Base-by-base conservation (phyloP, 306 rosid species). In the Gillenia trifoliata region DNA sequence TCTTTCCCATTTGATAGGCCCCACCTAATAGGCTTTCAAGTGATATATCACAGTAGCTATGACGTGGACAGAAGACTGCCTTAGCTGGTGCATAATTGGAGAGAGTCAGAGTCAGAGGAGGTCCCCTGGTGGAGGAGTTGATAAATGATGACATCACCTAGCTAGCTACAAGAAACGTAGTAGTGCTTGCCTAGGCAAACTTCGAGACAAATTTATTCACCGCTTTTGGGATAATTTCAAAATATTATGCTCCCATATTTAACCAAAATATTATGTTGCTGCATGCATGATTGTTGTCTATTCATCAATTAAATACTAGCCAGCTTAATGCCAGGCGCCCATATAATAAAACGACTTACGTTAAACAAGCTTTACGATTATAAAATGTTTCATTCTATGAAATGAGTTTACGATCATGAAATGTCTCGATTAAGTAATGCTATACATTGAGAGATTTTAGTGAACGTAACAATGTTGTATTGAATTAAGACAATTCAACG, bases 41-140 rank as follows among this genome's bases (percentile, higher is more conserved):
- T 22, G 61, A 55, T 2, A n/a, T 6, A 26, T 12, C 26, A 12
- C n/a, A n/a, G n/a, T 1, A 12, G 64, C 33, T 12, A 25, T 59
- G 64, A 26, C 33, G 64, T 26, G 64, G 33, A 25, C 64, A 0
- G 33, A 23, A 59, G 64, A 6, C 64, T 59, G 64, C 20, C 64
- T 12, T 31, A n/a, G 64, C 60, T 77, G 69, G 13, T 54, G 67
- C 74, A 73, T 75, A 72, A 85, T 77, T 71, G 88, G 83, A 55
- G 63, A 3, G 16, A 74, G 23, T 30, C 25, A 38, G 56, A 40
- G 11, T 15, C 20, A 45, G 1, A 15, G 8, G 2, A 9, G 29
- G 61, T 11, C 5, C 26, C n/a, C 26, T n/a, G 5, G 3, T 49
- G 55, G 34, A 33, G 34, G 54, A 16, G 43, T 69, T 11, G 26